phyloP scores from a whole-genome alignment of 2,329 filamentous ascomycete genomes.

The Nemania sp. region DNA sequence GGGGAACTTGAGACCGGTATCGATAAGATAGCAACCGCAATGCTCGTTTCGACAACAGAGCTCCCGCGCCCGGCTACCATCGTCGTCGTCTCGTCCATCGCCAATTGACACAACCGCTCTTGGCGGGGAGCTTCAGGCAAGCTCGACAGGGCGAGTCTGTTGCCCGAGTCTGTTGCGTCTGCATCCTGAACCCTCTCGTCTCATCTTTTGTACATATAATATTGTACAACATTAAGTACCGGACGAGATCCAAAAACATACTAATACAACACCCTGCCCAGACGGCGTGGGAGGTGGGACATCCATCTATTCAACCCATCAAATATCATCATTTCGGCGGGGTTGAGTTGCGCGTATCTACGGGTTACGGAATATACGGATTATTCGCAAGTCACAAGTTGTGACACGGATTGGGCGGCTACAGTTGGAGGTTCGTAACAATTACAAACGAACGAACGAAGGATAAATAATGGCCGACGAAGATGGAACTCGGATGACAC shows the following conservation, averaged over 20 bases:
- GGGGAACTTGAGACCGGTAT: conserved; percentile 18
- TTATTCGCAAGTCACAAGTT: background rate
- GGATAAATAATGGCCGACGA: conserved; percentile 50
- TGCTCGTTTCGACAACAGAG: conserved; percentile 1
- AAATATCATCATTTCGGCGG: conserved; percentile 1
- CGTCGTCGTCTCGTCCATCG: background rate
- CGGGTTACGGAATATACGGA: background rate
- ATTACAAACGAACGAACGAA: background rate
- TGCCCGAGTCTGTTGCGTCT: conserved; percentile 1
- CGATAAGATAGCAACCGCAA: conserved; percentile 31
- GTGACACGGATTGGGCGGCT: no score
- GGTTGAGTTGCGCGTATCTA: background rate
- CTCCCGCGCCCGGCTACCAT: background rate
- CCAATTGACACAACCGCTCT: background rate
- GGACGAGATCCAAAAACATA: no score
- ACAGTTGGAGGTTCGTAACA: background rate
- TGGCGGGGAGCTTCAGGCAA: conserved; percentile 25
- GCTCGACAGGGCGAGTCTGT: conserved; percentile 30
- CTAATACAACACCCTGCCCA: background rate
- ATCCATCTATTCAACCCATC: background rate
- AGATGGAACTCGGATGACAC: conserved; percentile 37
- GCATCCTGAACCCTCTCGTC: no score
- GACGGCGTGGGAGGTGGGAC: background rate
- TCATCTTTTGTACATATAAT: no score
- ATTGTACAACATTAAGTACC: no score